Conservation (phyloP, 495 filamentous ascomycete species). For the Thermothielavioides terrestris region DNA sequence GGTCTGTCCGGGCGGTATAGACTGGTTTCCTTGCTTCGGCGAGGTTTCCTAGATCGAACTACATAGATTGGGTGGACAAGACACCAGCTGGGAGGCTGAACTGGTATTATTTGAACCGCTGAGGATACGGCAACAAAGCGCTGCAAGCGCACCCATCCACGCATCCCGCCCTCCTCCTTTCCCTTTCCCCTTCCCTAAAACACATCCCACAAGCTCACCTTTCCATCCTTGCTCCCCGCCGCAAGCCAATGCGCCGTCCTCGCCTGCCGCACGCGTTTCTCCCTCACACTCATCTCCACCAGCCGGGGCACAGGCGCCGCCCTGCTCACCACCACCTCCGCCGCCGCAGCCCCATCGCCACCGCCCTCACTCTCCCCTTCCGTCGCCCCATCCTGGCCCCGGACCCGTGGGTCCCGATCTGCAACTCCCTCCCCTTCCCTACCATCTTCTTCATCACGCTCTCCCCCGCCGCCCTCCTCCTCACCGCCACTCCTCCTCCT, state of each 20-base stretch:
- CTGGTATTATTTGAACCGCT: too few species aligned
- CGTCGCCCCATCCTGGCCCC: not conserved
- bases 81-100: too few species aligned
- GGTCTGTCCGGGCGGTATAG: too few species aligned
- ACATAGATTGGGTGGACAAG: too few species aligned
- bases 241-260: conserved; percentile 79
- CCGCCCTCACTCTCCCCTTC: not conserved
- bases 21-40: too few species aligned
- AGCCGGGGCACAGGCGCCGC: conserved; percentile 15
- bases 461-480: not conserved
- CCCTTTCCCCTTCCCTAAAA: too few species aligned
- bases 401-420: not conserved
- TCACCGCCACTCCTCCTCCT: not conserved
- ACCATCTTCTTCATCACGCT: not conserved
- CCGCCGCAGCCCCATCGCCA: not conserved
- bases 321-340: not conserved
- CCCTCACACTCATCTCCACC: conserved; percentile 46
- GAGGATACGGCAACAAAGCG: too few species aligned
- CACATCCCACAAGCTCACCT: conserved; percentile 95
- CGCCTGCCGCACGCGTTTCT: conserved; percentile 55
- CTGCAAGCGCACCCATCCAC: too few species aligned
- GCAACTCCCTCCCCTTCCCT: not conserved
- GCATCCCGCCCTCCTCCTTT: too few species aligned
- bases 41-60: too few species aligned
- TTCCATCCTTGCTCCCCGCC: conserved; percentile 89